phyloP scores from a whole-genome alignment of 1,284 basidiomycete species.

The Moesziomyces sp. region DNA sequence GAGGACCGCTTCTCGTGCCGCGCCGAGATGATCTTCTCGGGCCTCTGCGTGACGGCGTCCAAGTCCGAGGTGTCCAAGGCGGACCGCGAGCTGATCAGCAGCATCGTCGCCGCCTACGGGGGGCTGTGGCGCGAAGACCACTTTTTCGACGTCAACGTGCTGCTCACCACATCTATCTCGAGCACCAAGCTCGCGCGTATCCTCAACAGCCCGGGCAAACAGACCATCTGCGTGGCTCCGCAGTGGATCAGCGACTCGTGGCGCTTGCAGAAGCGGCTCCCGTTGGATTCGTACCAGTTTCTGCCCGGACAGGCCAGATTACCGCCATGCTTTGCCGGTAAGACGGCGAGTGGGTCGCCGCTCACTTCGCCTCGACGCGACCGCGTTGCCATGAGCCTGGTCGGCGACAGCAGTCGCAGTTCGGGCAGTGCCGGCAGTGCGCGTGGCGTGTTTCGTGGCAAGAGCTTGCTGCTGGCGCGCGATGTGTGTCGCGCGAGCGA shows the following conservation, averaged over 20 bases:
- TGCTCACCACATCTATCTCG: conserved; percentile 72
- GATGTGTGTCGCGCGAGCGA: conserved; percentile 50
- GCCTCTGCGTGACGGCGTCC: conserved; percentile 73
- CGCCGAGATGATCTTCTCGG: conserved; percentile 81
- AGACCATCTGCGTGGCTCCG: conserved; percentile 77
- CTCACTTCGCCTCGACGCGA: conserved; percentile 39
- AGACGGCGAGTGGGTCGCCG: conserved; percentile 28
- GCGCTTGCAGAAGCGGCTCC: conserved; percentile 73
- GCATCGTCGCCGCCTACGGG: conserved; percentile 79
- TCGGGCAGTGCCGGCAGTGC: conserved; percentile 6
- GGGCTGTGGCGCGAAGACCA: conserved; percentile 81
- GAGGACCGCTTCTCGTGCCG: conserved; percentile 78
- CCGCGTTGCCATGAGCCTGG: conserved; percentile 30
- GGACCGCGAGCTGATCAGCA: conserved; percentile 79
- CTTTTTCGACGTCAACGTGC: conserved; percentile 84
- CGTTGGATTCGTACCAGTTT: conserved; percentile 78
- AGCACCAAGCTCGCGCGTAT: conserved; percentile 36
- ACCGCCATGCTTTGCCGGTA: conserved; percentile 37
- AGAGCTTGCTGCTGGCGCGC: conserved; percentile 46
- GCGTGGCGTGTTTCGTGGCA: conserved; percentile 32
- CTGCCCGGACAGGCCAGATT: conserved; percentile 69
- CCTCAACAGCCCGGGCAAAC: conserved; percentile 72
- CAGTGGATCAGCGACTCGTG: conserved; percentile 87
- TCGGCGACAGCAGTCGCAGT: conserved; percentile 1
- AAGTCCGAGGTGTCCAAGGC: conserved; percentile 72